These are phyloP conservation scores for Suhomyces atakaporum DNA, from an alignment of 1,139 yeast genomes.

Conservation along the genomic window DNA sequence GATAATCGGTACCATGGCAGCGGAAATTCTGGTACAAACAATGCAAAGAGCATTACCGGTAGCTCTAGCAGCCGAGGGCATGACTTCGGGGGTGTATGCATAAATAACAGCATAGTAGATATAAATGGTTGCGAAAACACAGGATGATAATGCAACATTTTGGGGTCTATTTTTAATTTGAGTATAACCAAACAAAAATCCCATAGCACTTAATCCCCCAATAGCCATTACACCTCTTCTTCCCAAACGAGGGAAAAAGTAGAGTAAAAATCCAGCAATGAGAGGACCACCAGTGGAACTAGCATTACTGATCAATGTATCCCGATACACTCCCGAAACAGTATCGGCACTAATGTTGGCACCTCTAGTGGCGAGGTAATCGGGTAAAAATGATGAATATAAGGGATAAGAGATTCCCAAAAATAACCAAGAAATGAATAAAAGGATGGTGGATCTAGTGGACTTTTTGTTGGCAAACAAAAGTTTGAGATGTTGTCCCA, in stretches of 20 bases:
- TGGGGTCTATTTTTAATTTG: slow-evolving; percentile 51
- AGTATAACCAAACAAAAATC: slow-evolving; percentile 58
- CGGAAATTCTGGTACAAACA: slow-evolving; percentile 46
- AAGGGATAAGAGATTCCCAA: slow-evolving; percentile 44
- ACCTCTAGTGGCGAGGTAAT: slow-evolving; percentile 40
- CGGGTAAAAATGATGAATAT: slow-evolving; percentile 41
- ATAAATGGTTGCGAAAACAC: slow-evolving; percentile 51
- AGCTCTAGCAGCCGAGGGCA: slow-evolving; percentile 56
- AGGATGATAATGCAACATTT: slow-evolving; percentile 54
- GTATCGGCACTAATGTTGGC: slow-evolving; percentile 38
- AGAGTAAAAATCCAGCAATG: slow-evolving; percentile 46
- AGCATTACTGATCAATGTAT: slow-evolving; percentile 52
- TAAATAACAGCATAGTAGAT: slow-evolving; percentile 57
- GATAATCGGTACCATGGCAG: slow-evolving; percentile 54
- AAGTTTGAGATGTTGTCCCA: slow-evolving; percentile 25
- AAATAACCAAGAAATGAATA: slow-evolving; percentile 38
- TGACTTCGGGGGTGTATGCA: slow-evolving; percentile 61
- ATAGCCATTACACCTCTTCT: slow-evolving; percentile 57
- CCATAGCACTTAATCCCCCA: slow-evolving; percentile 56
- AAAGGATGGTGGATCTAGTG: slow-evolving; percentile 29
- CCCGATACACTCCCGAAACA: slow-evolving; percentile 48
- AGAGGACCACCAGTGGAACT: slow-evolving; percentile 59
- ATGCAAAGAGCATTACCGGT: slow-evolving; percentile 59
- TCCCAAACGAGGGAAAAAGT: slow-evolving; percentile 50
- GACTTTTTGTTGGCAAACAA: slow-evolving; percentile 31